Conservation (phyloP, 2,329 filamentous ascomycete genomes). For the Epichloe scottii region DNA sequence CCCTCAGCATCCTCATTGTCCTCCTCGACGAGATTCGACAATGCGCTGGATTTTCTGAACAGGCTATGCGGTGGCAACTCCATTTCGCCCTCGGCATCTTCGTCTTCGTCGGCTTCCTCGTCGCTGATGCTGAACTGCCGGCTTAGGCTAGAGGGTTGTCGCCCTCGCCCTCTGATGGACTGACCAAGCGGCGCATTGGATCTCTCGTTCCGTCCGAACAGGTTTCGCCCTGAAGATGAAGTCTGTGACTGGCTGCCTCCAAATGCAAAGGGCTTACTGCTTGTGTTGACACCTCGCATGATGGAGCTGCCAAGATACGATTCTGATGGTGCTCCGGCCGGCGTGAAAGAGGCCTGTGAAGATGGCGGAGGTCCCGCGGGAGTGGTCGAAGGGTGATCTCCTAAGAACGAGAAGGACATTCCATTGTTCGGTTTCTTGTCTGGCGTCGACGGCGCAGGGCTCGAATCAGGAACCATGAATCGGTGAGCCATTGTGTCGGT, state of each 20-base stretch:
- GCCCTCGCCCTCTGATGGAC: conserved; percentile 29
- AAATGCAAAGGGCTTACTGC: conserved; percentile 27
- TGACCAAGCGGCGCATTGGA: conserved; percentile 34
- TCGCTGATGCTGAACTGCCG: conserved; percentile 23
- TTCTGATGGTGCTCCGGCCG: conserved; percentile 41
- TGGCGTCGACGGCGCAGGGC: conserved; percentile 37
- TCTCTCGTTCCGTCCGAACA: conserved; percentile 25
- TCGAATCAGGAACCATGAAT: conserved; percentile 31
- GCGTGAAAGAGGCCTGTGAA: conserved; percentile 41
- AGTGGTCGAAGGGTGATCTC: conserved; percentile 37
- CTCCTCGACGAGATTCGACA: conserved; percentile 7
- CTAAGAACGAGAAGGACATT: conserved; percentile 26
- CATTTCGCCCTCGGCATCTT: conserved; percentile 22
- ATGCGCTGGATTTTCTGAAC: conserved; percentile 17
- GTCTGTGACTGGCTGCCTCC: conserved; percentile 17
- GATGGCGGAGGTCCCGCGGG: conserved; percentile 40
- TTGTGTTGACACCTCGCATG: conserved; percentile 28
- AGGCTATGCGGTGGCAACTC: conserved; percentile 22
- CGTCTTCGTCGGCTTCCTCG: conserved; percentile 19
- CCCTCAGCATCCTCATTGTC: conserved; percentile 15
- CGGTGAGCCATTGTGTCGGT: conserved; percentile 24
- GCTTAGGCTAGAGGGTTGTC: conserved; percentile 41
- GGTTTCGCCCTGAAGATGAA: conserved; percentile 19
- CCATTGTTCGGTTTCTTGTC: conserved; percentile 24
- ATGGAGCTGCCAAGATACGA: conserved; percentile 44